Conservation (phyloP, 228 moss, liverwort and hornwort genomes). For the Sphagnum fallax region DNA sequence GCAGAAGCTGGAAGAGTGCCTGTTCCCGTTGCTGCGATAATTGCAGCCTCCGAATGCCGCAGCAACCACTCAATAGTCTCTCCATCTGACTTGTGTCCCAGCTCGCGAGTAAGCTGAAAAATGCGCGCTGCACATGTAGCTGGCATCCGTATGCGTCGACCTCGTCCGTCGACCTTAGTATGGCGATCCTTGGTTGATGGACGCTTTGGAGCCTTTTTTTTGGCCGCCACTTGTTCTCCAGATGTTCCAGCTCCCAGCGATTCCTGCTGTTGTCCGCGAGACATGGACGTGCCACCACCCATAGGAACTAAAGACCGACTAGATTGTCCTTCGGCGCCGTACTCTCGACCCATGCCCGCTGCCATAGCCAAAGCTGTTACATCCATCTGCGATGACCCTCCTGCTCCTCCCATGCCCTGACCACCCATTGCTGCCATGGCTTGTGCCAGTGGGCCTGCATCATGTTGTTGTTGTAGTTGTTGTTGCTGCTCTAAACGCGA, state of each 20-base stretch:
- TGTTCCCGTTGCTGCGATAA: constrained; percentile 86
- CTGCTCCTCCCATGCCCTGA: constrained; percentile 61
- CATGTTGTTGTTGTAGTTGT: constrained; percentile 1
- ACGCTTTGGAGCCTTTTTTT: constrained; percentile 88
- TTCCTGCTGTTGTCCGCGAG: constrained; percentile 33
- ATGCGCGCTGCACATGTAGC: constrained; percentile 98
- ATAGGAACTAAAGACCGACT: constrained; percentile 48
- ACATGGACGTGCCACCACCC: constrained; percentile 55
- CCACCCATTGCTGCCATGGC: constrained; percentile 99
- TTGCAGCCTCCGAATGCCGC: constrained; percentile 93
- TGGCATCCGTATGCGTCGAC: constrained; percentile 98
- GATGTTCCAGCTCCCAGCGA: constrained; percentile 24
- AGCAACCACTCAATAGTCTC: constrained; percentile 99
- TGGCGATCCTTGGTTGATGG: constrained; percentile 97
- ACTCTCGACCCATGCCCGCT: constrained; percentile 89
- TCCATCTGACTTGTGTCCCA: constrained; percentile 96
- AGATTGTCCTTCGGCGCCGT: constrained; percentile 66
- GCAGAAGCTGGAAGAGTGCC: constrained; percentile 80
- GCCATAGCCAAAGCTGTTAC: constrained; percentile 62
- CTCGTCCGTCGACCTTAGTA: constrained; percentile 96
- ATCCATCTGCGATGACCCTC: constrained; percentile 51
- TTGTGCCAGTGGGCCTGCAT: constrained; percentile 79
- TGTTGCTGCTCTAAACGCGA: constrained; percentile 16
- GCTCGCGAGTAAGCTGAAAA: constrained; percentile 96
- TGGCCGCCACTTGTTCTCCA: constrained; percentile 43